These are phyloP conservation scores for Voacanga thouarsii DNA, from an alignment of 257 asterid species.

Conservation along the genomic window DNA sequence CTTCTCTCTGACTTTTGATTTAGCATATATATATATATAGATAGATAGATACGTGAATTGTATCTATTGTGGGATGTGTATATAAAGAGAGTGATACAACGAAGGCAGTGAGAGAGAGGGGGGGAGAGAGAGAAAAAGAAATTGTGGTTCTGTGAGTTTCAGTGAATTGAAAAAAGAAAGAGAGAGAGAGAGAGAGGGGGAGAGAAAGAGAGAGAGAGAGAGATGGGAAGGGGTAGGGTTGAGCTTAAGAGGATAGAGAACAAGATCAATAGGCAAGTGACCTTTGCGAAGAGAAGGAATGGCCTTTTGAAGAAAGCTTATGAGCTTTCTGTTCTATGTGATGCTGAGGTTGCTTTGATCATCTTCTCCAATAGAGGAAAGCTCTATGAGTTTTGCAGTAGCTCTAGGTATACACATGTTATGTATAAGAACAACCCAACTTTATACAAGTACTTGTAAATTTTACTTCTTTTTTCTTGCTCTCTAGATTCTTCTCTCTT, in stretches of 20 bases:
- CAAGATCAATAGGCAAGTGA: constrained; percentile 96
- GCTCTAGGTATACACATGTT: constrained; percentile 72
- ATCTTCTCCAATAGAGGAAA: constrained; percentile 99
- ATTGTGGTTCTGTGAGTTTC: constrained; percentile 17
- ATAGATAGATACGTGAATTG: constrained; percentile 7
- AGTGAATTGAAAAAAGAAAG: constrained; percentile 11
- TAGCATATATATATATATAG: not conserved
- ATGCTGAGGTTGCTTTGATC: constrained; percentile 92
- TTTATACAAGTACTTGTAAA: constrained; percentile 4
- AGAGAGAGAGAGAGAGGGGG: not conserved
- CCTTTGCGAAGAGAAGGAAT: constrained; percentile 91
- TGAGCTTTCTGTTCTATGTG: constrained; percentile 93
- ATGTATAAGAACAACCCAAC: constrained; percentile 10
- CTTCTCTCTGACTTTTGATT: constrained; percentile 7
- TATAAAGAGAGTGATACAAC: constrained; percentile 20
- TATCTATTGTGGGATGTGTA: constrained; percentile 17
- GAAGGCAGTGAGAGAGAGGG: constrained; percentile 6
- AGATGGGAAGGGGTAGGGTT: constrained; percentile 85
- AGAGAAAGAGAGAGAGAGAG: constrained; percentile 12
- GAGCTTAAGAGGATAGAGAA: constrained; percentile 94
- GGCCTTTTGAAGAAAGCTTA: constrained; percentile 95
- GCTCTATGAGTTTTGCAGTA: constrained; percentile 97
- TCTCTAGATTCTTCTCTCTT: constrained; percentile 12
- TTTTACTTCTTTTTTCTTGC: constrained; percentile 3
- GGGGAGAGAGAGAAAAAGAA: constrained; percentile 4